Conservation (phyloP, 1,284 basidiomycete genomes). For the Rhodotorula sp. region DNA sequence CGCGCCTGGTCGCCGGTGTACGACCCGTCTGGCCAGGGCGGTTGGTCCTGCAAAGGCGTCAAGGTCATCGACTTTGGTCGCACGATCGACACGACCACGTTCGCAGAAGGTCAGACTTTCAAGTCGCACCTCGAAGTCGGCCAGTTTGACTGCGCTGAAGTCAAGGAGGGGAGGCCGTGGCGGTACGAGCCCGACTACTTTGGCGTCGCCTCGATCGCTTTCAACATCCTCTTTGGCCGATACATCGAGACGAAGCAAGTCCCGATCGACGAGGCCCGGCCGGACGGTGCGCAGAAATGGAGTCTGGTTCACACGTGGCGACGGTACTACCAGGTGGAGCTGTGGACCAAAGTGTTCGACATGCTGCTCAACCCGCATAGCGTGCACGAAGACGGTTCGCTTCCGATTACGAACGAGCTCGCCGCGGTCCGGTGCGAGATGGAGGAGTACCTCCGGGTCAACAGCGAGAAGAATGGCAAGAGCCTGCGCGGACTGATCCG, state of each 20-base stretch:
- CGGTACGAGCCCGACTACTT: slow-evolving; percentile 94
- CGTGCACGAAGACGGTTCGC: slow-evolving; percentile 56
- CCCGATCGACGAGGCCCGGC: neutral
- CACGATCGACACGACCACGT: slow-evolving; percentile 78
- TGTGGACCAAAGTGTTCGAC: slow-evolving; percentile 85
- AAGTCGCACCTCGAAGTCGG: slow-evolving; percentile 84
- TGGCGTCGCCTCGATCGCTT: slow-evolving; percentile 86
- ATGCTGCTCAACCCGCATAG: slow-evolving; percentile 74
- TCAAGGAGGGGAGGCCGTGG: slow-evolving; percentile 79
- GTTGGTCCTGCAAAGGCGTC: slow-evolving; percentile 85
- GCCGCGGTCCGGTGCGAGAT: slow-evolving; percentile 68
- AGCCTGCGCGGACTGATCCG: slow-evolving; percentile 78
- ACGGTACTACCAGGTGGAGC: slow-evolving; percentile 88
- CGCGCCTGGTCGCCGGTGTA: slow-evolving; percentile 73
- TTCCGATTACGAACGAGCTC: slow-evolving; percentile 73
- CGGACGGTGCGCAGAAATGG: slow-evolving; percentile 4
- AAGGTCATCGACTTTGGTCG: slow-evolving; percentile 96
- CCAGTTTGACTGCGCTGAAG: slow-evolving; percentile 84
- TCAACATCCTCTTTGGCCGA: slow-evolving; percentile 93
- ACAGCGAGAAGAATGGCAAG: slow-evolving; percentile 71
- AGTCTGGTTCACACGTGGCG: slow-evolving; percentile 60
- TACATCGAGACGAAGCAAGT: slow-evolving; percentile 67
- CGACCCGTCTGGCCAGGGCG: slow-evolving; percentile 68
- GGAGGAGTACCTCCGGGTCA: slow-evolving; percentile 74
- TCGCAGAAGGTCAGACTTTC: slow-evolving; percentile 74